Evolutionary conservation across 495 filamentous ascomycete genomes (phyloP).

Genomic region (Xylaria cubensis): DNA sequence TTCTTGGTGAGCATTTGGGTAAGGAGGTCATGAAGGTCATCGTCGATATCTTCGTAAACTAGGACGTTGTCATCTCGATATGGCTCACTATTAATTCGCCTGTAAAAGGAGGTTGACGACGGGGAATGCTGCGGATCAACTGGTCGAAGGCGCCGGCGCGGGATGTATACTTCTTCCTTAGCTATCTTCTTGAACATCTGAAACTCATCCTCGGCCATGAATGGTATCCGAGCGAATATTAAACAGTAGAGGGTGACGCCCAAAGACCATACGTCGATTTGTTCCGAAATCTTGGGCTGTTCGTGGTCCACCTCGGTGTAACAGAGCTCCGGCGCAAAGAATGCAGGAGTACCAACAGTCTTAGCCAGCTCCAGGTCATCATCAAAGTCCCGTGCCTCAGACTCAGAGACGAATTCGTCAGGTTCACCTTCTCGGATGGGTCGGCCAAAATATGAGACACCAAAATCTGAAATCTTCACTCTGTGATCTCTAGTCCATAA

Average conservation of each 20-base stretch:
- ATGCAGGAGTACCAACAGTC: conserved; percentile 95
- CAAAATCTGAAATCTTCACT: conserved; percentile 99
- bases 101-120: conserved; percentile 57
- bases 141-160: conserved; percentile 76
- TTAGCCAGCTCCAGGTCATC: conserved; percentile 95
- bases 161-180: conserved; percentile 88
- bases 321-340: conserved; percentile 98
- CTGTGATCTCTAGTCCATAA: conserved; percentile 83
- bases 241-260: conserved; percentile 96
- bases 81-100: conserved; percentile 55
- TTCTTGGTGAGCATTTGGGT: conserved; percentile 86
- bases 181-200: conserved; percentile 89
- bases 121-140: conserved; percentile 66
- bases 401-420: conserved; percentile 80
- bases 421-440: conserved; percentile 78
- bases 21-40: conserved; percentile 81
- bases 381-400: conserved; percentile 82
- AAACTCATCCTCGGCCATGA: conserved; percentile 88
- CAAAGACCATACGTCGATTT: conserved; percentile 96
- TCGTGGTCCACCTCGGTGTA: conserved; percentile 67
- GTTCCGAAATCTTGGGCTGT: conserved; percentile 62
- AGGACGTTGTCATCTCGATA: conserved; percentile 71
- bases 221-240: conserved; percentile 90
- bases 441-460: conserved; percentile 93
- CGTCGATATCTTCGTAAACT: conserved; percentile 84